Base-by-base conservation (phyloP, 352 stramenopile species). In the Phytophthora parvispora region DNA sequence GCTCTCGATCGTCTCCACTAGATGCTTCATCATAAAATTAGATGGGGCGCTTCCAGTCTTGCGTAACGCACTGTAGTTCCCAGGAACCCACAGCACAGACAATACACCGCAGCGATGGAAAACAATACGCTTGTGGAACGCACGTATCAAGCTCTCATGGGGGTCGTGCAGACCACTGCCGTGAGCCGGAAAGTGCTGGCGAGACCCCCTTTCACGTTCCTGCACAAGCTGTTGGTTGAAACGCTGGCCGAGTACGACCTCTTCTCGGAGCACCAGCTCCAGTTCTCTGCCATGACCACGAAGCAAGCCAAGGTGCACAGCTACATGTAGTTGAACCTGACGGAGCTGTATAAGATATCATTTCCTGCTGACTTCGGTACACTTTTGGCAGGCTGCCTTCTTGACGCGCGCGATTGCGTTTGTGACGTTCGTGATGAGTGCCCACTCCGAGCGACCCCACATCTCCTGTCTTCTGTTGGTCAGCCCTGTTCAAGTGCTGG, bases 401-500 rank as follows among this genome's bases (percentile, higher is more conserved):
- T 67, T 96, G 38, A 92, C 84, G 12, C 77, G 89, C 4, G 87
- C 89, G 40, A 72, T 96, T 18, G 87, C 83, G 3, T 93, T 96
- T 49, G 84, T 96, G 24, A 81, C 86, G 9, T 87, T 85, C 45
- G 73, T 77, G 7, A 88, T 93, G 81, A 43, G 50, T 0, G 63
- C 70, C 15, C 61, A 82, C 25, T 77, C 83, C 20, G 56, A 69
- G 43, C 83, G 80, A 13, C 49, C 51, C 12, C 75, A 72, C 47
- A 78, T 93, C n/a, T 92, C 87, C 5, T 86, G 81, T 29, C 66
- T 96, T 29, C 59, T 96, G 22, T 77, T 94, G 20, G 86, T 96
- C 49, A 96, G 89, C 58, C 89, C 89, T n/a, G 58, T 95, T n/a
- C 90, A 93, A 71, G 84, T 96, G 27, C 77, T 96, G 6, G 87